These are phyloP conservation scores for Psilocybe cubensis DNA, from an alignment of 768 basidiomycete species.

Conservation along the genomic window DNA sequence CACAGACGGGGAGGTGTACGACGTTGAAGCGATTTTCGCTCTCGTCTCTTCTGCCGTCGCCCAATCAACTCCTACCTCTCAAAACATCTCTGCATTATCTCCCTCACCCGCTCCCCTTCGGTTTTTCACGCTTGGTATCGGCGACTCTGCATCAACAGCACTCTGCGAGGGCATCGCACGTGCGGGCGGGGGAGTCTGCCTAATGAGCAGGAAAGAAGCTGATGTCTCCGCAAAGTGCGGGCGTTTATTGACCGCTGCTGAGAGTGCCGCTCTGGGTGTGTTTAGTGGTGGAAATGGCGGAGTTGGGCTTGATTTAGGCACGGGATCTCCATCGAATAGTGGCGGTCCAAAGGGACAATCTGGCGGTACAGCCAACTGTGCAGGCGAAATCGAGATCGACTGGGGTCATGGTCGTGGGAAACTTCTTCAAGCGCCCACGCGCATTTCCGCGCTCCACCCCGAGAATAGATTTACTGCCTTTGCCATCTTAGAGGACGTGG, in stretches of 20 bases:
- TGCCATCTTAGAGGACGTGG: slow-evolving; percentile 2
- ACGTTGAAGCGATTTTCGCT: background rate
- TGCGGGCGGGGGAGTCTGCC: slow-evolving; percentile 1
- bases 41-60: background rate
- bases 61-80: background rate
- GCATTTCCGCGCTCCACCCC: slow-evolving; percentile 1
- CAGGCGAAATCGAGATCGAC: background rate
- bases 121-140: slow-evolving; percentile 5
- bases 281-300: too few species aligned
- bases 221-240: slow-evolving; percentile 8
- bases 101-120: background rate
- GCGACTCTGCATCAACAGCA: slow-evolving; percentile 7
- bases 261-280: background rate
- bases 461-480: slow-evolving; percentile 7
- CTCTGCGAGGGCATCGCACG: slow-evolving; percentile 11
- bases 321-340: too few species aligned
- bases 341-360: too few species aligned
- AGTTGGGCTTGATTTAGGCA: too few species aligned
- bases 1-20: slow-evolving; percentile 7
- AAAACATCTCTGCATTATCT: background rate
- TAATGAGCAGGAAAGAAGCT: slow-evolving; percentile 1
- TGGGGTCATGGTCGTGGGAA: too few species aligned
- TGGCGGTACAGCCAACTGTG: too few species aligned
- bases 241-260: slow-evolving; percentile 1
- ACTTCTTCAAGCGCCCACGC: slow-evolving; percentile 7